Evolutionary conservation across 2,329 filamentous ascomycete species (phyloP), one percentile per base, ranked within the genome.

Genomic region (Fusarium udum): DNA sequence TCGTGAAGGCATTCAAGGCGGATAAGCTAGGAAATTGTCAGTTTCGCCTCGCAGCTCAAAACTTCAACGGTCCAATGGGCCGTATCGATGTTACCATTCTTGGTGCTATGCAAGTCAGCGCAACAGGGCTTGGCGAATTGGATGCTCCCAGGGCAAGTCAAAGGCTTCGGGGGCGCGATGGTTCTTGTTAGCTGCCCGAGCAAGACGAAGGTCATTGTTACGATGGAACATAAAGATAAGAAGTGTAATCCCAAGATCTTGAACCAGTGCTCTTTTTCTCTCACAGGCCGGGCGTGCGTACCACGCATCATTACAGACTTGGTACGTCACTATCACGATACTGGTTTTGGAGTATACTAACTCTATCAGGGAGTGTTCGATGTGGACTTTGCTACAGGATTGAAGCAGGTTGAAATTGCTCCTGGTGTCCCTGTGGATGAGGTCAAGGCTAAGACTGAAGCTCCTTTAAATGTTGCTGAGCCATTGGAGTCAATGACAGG

Each of bases 51-150:
- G 90, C 95, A 2, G 94, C 94, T 26, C 91, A 94, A 83, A 97
- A 97, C 87, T 97, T 97, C 88, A 97, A 97, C 84, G 94, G 94
- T 39, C 93, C 93, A 74, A 97, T 97, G 95, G 94, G 94, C n/a
- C 88, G 93, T 62, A 92, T 97, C 81, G 90, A 97, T 83, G 86
- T 97, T 76, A 96, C 94, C 31, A 96, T 97, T 79, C 87, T 97
- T 31, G 94, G 94, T 57, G 94, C 94, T 45, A 96, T 97, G 94
- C 94, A 97, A 83, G 94, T 97, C 69, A 93, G 90, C 79, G 90
- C 90, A 59, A 88, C 84, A 32, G 90, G 91, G 79, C 80, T 86
- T 97, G 62, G 95, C 95, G 69, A 97, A 97, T 86, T 97, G 93
- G 90, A 96, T 96, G 93, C 85, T 97, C 76, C 94, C 94, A 4